Evolutionary conservation across 257 asterid genomes (phyloP).

Genomic region (Penstemon davidsonii): DNA sequence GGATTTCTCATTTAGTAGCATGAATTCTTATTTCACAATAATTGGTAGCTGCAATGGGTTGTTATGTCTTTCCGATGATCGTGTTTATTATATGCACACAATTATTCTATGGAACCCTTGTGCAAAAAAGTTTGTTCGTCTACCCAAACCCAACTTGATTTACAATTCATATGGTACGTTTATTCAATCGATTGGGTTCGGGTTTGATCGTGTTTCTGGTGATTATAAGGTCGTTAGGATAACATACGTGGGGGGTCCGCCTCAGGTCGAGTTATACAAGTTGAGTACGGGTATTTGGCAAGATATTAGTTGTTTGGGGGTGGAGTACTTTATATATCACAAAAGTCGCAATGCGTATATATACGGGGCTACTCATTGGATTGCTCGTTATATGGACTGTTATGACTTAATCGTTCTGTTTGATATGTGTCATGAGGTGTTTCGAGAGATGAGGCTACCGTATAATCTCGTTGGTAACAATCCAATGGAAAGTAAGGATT

Average conservation of each 20-base stretch:
- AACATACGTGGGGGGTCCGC: conserved; percentile 25
- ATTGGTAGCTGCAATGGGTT: conserved; percentile 52
- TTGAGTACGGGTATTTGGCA: conserved; percentile 44
- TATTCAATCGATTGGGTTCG: conserved; percentile 45
- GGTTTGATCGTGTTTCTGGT: conserved; percentile 31
- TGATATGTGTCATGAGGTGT: conserved; percentile 39
- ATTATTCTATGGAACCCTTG: conserved; percentile 52
- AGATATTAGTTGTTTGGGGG: conserved; percentile 31
- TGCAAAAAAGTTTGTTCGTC: conserved; percentile 31
- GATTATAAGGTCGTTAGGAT: conserved; percentile 49
- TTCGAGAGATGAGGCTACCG: conserved; percentile 37
- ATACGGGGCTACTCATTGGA: conserved; percentile 42
- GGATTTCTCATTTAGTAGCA: conserved; percentile 40
- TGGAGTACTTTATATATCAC: conserved; percentile 23
- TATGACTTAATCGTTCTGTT: conserved; percentile 35
- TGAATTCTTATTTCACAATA: conserved; percentile 38
- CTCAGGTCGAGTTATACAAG: conserved; percentile 43
- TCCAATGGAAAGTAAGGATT: conserved; percentile 19
- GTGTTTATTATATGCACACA: conserved; percentile 31
- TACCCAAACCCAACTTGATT: conserved; percentile 41
- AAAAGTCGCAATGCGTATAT: conserved; percentile 29
- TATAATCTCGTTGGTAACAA: conserved; percentile 14
- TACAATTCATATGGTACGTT: conserved; percentile 35
- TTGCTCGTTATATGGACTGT: conserved; percentile 21
- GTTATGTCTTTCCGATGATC: conserved; percentile 52